Evolutionary conservation across 352 stramenopile genomes (phyloP).

Genomic region (Phytophthora capsici): DNA sequence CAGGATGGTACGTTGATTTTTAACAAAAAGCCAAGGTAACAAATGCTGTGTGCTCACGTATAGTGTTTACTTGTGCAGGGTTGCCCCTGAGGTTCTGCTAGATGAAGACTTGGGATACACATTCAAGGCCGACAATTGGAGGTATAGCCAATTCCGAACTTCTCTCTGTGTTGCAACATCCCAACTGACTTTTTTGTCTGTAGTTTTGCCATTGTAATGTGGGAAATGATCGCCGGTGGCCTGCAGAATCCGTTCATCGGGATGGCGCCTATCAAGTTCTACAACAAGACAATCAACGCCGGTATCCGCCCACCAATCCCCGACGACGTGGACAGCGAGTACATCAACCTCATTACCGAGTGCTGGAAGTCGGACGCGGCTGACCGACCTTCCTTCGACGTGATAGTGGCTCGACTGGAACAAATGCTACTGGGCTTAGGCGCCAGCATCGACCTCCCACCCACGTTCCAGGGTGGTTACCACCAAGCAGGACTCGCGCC

Average conservation of each 20-base stretch:
- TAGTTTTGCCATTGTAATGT: constrained; percentile 92
- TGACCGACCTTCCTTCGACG: constrained; percentile 75
- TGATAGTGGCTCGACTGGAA: constrained; percentile 83
- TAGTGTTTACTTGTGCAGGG: constrained; percentile 45
- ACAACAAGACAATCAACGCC: constrained; percentile 88
- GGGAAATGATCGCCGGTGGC: constrained; percentile 88
- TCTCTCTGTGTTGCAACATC: neutral
- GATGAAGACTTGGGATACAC: constrained; percentile 90
- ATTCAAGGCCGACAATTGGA: constrained; percentile 92
- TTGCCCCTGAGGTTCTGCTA: constrained; percentile 87
- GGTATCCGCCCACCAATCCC: constrained; percentile 76
- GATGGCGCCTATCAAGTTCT: constrained; percentile 92
- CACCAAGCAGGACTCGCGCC: constrained; percentile 56
- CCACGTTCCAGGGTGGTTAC: constrained; percentile 87
- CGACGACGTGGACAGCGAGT: constrained; percentile 70
- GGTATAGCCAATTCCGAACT: constrained; percentile 36
- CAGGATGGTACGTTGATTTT: constrained; percentile 68
- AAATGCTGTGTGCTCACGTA: neutral
- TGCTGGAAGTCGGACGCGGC: constrained; percentile 85
- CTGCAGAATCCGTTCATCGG: constrained; percentile 88
- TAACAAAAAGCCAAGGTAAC: neutral
- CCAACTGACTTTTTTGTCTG: neutral
- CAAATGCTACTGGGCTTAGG: constrained; percentile 72
- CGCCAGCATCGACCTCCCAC: constrained; percentile 82
- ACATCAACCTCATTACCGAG: constrained; percentile 78